Conservation (phyloP, 495 filamentous ascomycete genomes). For the Penicillium ucsense region DNA sequence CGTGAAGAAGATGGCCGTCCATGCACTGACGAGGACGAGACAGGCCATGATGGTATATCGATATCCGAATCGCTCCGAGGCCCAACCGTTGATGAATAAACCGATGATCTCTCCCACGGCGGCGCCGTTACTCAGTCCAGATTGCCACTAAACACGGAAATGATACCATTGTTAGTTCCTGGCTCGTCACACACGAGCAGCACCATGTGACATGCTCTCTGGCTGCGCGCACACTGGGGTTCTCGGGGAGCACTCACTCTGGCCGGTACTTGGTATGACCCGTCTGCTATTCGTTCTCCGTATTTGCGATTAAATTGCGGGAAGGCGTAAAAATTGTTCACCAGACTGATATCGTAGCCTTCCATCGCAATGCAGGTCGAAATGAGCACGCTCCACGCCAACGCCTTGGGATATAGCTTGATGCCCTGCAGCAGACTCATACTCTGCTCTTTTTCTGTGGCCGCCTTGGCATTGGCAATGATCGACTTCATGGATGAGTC, state of each 20-base stretch:
- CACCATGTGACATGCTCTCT: no score
- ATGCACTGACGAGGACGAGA: slow-evolving; percentile 53
- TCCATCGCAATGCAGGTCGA: slow-evolving; percentile 49
- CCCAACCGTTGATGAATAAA: slow-evolving; percentile 64
- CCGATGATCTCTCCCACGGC: slow-evolving; percentile 65
- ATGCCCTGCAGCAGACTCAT: slow-evolving; percentile 39
- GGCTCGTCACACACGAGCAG: no score
- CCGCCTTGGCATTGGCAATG: slow-evolving; percentile 34
- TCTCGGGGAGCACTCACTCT: slow-evolving; percentile 17
- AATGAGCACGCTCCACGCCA: slow-evolving; percentile 44
- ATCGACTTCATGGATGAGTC: slow-evolving; percentile 26
- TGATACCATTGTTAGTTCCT: not conserved
- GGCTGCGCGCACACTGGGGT: no score
- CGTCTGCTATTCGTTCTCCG: slow-evolving; percentile 44
- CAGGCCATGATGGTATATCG: slow-evolving; percentile 61
- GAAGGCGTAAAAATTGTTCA: slow-evolving; percentile 43
- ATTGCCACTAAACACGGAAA: slow-evolving; percentile 48
- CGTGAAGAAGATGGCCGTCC: slow-evolving; percentile 70
- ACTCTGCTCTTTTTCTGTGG: slow-evolving; percentile 37
- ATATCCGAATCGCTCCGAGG: slow-evolving; percentile 69
- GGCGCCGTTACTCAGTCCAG: slow-evolving; percentile 62
- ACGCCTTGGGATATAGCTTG: slow-evolving; percentile 47
- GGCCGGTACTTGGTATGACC: slow-evolving; percentile 59
- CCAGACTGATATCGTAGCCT: slow-evolving; percentile 46
- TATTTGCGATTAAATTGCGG: slow-evolving; percentile 58